These are phyloP conservation scores for Fusarium sp. DNA, from an alignment of 2,329 filamentous ascomycete genomes.

Conservation along the genomic window DNA sequence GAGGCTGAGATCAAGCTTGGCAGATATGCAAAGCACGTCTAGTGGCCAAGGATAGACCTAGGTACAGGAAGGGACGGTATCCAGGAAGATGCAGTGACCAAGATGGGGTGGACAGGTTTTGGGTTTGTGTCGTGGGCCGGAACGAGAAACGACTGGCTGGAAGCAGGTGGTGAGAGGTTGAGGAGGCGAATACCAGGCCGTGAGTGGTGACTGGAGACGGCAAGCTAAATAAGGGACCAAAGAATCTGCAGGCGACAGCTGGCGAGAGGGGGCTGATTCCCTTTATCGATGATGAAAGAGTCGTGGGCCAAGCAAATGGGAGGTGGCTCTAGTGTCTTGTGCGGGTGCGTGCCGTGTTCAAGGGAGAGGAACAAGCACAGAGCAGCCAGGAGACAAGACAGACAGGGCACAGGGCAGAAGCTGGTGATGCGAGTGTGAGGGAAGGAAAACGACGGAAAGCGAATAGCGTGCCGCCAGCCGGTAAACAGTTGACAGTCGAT, in stretches of 20 bases:
- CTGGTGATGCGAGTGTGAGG: slow-evolving; percentile 30
- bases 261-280: slow-evolving; percentile 35
- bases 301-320: slow-evolving; percentile 38
- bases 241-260: slow-evolving; percentile 35
- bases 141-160: slow-evolving; percentile 39
- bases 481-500: slow-evolving; percentile 26
- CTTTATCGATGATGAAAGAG: slow-evolving; percentile 44
- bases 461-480: slow-evolving; percentile 17
- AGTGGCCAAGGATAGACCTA: slow-evolving; percentile 32
- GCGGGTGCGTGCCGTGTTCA: not conserved
- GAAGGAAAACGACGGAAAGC: slow-evolving; percentile 21
- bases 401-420: slow-evolving; percentile 13
- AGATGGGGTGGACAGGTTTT: slow-evolving; percentile 31
- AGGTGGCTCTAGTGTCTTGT: slow-evolving; percentile 36
- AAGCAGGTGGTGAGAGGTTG: slow-evolving; percentile 32
- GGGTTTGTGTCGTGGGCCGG: slow-evolving; percentile 33
- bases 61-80: not conserved
- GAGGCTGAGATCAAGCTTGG: slow-evolving; percentile 33
- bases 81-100: slow-evolving; percentile 35
- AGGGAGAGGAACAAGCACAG: slow-evolving; percentile 27
- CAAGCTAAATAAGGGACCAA: slow-evolving; percentile 30
- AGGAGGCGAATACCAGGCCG: slow-evolving; percentile 31
- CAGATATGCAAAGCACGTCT: slow-evolving; percentile 38
- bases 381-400: not conserved
- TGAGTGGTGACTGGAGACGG: slow-evolving; percentile 32